Evolutionary conservation across 192 early-diverging fungal species (phyloP).

Genomic region (Linnemannia schmuckeri): DNA sequence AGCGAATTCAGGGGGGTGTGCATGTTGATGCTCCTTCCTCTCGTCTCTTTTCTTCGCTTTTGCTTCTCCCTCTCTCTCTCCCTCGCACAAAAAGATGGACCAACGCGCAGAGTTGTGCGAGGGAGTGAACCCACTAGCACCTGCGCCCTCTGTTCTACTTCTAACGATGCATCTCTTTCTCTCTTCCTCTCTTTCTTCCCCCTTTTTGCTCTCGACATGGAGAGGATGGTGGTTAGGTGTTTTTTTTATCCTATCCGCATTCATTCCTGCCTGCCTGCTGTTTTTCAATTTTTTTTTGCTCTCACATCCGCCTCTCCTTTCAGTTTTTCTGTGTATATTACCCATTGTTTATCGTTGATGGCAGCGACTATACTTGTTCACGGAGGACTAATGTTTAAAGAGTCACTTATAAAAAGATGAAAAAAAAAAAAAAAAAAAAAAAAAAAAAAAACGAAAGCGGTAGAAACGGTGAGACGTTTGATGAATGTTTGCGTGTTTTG

Average conservation of each 20-base stretch:
- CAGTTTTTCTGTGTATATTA: neutral
- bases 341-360: no score
- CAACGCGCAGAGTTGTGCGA: neutral
- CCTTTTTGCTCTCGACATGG: conserved; percentile 3
- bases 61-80: neutral
- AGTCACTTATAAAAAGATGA: no score
- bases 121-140: neutral
- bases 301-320: neutral
- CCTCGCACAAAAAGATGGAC: neutral
- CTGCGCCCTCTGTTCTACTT: neutral
- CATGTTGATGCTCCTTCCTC: neutral
- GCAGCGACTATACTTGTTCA: no score
- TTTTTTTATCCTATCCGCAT: neutral
- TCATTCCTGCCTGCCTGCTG: neutral
- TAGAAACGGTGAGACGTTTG: neutral
- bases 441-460: no score
- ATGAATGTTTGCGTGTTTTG: neutral
- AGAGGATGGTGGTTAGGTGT: neutral
- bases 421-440: no score
- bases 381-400: no score
- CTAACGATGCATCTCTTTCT: neutral
- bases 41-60: neutral
- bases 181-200: neutral
- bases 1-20: neutral
- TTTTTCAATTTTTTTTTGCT: neutral